Percentiles rank a stretch among this genome's conserved stretches.
phyloP scores from a whole-genome alignment of 192 early-diverging fungal genomes.

The Rhizophagus sp. region DNA sequence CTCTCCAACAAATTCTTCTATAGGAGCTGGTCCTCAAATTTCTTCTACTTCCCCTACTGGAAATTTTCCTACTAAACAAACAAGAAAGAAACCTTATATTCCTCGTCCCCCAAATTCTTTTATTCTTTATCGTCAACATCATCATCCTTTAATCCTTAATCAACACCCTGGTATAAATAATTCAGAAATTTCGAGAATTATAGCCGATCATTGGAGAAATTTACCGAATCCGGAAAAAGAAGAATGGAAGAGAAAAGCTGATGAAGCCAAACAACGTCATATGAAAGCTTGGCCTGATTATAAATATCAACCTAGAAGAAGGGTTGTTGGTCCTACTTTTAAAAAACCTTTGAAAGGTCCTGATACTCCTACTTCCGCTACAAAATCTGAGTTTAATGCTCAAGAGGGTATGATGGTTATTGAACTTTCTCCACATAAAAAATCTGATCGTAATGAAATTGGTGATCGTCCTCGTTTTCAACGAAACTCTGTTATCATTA shows the following conservation, averaged over 20 bases:
- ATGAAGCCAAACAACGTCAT: constrained; percentile 31
- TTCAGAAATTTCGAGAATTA: constrained; percentile 29
- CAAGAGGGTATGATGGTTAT: constrained; percentile 5
- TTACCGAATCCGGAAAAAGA: constrained; percentile 23
- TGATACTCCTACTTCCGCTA: background rate
- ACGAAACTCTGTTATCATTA: constrained; percentile 20
- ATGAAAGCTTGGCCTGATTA: constrained; percentile 33
- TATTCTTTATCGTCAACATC: constrained; percentile 33
- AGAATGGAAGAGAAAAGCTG: constrained; percentile 32
- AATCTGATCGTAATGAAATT: background rate
- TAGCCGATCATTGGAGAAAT: constrained; percentile 31
- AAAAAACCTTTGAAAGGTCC: constrained; percentile 18
- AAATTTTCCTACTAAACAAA: constrained; percentile 17
- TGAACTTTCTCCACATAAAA: constrained; percentile 1
- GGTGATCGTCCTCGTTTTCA: background rate
- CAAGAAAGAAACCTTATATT: constrained; percentile 31
- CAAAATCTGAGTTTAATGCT: background rate
- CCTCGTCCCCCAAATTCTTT: constrained; percentile 33
- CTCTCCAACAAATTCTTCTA: background rate
- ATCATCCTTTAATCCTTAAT: constrained; percentile 31
- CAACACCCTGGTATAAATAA: constrained; percentile 33
- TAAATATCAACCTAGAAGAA: constrained; percentile 32
- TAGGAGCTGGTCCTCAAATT: background rate
- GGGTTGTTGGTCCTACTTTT: constrained; percentile 29
- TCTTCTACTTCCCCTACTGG: background rate